phyloP scores from a whole-genome alignment of 176 grass and related monocot species.

The Thinopyrum elongatum region DNA sequence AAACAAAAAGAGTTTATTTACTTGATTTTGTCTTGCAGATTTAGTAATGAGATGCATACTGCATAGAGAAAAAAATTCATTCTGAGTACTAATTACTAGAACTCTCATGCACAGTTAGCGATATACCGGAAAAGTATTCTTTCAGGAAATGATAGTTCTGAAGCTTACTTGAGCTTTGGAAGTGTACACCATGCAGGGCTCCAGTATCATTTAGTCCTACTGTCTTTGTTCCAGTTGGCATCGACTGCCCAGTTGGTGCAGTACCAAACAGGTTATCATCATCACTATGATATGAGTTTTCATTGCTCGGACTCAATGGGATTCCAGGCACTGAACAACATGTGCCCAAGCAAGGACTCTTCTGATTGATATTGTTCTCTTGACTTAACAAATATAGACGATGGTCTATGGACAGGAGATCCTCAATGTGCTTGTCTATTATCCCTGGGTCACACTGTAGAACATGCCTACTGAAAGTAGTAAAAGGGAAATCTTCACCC shows the following conservation, averaged over 20 bases:
- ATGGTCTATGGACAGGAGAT: not conserved
- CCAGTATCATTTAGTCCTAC: not conserved
- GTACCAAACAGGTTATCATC: not conserved
- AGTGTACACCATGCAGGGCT: not conserved
- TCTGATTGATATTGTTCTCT: not conserved
- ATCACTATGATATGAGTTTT: not conserved
- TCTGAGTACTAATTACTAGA: not conserved
- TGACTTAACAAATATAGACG: not conserved
- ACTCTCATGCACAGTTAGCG: not conserved
- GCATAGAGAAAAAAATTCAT: not conserved
- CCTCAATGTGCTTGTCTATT: conserved; percentile 9
- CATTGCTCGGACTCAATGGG: not conserved
- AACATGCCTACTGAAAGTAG: not conserved
- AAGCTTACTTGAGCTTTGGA: not conserved
- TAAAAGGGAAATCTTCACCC: not conserved
- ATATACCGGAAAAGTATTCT: not conserved
- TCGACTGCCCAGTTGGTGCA: not conserved
- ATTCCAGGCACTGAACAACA: not conserved
- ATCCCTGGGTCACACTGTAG: conserved; percentile 14
- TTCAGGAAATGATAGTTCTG: not conserved
- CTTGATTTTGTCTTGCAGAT: too few species aligned
- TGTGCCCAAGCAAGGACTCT: not conserved
- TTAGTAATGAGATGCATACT: too few species aligned
- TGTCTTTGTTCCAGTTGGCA: not conserved
- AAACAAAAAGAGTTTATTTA: too few species aligned